Base-by-base conservation (phyloP, 371 early-diverging fungal genomes). In the Capillidium heterosporum region DNA sequence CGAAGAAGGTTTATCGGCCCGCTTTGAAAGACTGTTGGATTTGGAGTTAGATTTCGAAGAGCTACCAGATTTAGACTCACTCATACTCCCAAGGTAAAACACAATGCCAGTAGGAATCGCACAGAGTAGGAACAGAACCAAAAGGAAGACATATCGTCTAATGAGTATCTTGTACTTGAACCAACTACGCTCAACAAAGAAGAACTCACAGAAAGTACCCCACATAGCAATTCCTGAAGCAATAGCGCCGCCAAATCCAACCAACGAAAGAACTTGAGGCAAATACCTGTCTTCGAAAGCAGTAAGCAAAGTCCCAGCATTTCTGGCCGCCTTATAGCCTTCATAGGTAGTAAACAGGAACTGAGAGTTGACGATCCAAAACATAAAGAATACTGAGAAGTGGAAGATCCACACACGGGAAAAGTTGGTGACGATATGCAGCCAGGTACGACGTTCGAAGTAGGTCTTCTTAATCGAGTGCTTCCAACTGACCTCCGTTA, bases 391-490 rank as follows among this genome's bases (percentile, higher is more conserved):
- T 19, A 83, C 70, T 0, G 78, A 76, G 32, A 89, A 69, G 61
- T 90, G 89, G 63, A 90, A 80, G 47, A 85, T 82, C 91, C 89
- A 90, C 21, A 89, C 73, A 24, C 89, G 82, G 13, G 82, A 74
- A 57, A 90, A 91, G 67, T 91, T 91, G 63, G 84, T 78, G 29
- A 86, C 73, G 15, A 87, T 68, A 69, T 92, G 92, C 68, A 83
- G 71, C 79, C 84, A 80, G 1, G 87, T 80, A 41, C 93, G 82
- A 32, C 80, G 78, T 67, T 92, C 93, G 58, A 80, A 81, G 69
- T 87, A 92, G 1, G 91, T 90, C 67, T 90, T 92, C 58, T 66
- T 60, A 63, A 89, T 83, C 4, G 80, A 71, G 53, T 74, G 70
- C 19, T 66, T 66, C 89, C 88, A 90, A 56, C 76, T 67, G 48